Evolutionary conservation across 768 basidiomycete species (phyloP).

Genomic region (Chalciporus sphaerocephalus): DNA sequence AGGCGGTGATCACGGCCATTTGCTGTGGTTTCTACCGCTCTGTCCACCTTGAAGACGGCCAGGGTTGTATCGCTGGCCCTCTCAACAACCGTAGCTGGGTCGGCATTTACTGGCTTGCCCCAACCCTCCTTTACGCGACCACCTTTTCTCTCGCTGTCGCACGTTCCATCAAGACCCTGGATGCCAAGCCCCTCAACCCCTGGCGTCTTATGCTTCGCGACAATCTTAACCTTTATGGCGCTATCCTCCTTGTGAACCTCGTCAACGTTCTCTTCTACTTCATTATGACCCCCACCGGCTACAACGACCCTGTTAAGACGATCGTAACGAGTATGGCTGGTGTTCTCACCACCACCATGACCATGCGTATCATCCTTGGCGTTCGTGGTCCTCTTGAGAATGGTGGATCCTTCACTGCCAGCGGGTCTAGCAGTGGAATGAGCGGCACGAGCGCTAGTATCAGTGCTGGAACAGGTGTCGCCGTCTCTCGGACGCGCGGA

Average conservation of each 20-base stretch:
- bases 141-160: constrained; percentile 24
- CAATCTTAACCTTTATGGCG: constrained; percentile 80
- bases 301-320: constrained; percentile 67
- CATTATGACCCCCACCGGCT: constrained; percentile 62
- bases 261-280: constrained; percentile 87
- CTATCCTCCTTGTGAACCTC: constrained; percentile 77
- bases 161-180: constrained; percentile 23
- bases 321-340: constrained; percentile 84
- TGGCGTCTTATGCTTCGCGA: constrained; percentile 93
- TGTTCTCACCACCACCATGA: constrained; percentile 84
- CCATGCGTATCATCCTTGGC: constrained; percentile 78
- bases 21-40: constrained; percentile 77
- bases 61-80: constrained; percentile 85
- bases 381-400: constrained; percentile 70
- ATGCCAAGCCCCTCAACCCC: constrained; percentile 48
- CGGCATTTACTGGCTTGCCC: constrained; percentile 79
- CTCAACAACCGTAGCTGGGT: constrained; percentile 64
- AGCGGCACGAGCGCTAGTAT: constrained; percentile 49
- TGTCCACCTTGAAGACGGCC: constrained; percentile 69
- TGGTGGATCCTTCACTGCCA: constrained; percentile 68
- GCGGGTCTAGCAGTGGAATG: constrained; percentile 37
- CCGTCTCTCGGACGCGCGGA: constrained; percentile 26
- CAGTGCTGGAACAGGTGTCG: constrained; percentile 16
- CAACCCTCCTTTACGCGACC: constrained; percentile 57
- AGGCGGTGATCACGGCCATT: constrained; percentile 68